phyloP scores from a whole-genome alignment of 192 early-diverging fungal genomes.

The Gigaspora rosea region DNA sequence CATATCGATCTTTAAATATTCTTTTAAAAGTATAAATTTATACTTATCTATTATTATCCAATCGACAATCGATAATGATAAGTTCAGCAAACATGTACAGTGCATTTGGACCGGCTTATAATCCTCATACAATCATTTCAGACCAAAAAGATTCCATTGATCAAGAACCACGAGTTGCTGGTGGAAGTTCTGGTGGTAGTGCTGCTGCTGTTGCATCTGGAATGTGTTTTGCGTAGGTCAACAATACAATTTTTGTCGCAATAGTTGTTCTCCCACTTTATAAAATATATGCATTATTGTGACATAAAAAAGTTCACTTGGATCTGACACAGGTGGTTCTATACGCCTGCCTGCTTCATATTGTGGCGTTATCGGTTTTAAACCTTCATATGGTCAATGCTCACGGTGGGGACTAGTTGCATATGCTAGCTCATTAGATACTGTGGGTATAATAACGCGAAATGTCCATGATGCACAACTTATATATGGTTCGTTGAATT shows the following conservation, averaged over 20 bases:
- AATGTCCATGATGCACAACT: constrained; percentile 55
- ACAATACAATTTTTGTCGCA: neutral
- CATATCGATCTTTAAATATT: neutral
- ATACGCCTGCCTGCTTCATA: constrained; percentile 92
- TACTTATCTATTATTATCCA: neutral
- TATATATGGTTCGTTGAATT: constrained; percentile 57
- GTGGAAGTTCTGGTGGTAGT: constrained; percentile 92
- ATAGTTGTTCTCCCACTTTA: neutral
- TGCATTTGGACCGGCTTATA: constrained; percentile 41
- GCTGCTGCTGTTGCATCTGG: constrained; percentile 86
- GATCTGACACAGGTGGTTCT: constrained; percentile 94
- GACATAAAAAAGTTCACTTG: constrained; percentile 62
- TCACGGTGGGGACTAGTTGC: constrained; percentile 85
- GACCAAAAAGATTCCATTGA: constrained; percentile 18
- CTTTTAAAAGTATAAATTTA: too few relatives aligned
- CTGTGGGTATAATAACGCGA: constrained; percentile 78
- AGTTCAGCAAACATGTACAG: constrained; percentile 55
- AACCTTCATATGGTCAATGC: constrained; percentile 86
- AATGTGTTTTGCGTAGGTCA: constrained; percentile 72
- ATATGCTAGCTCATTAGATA: constrained; percentile 87
- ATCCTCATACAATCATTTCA: constrained; percentile 28
- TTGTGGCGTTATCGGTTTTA: constrained; percentile 91
- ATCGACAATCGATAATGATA: neutral
- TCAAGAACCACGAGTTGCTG: constrained; percentile 56
- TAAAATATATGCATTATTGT: neutral